Evolutionary conservation across 805 yeast genomes (phyloP), one percentile per base, ranked within the genome.

Genomic region (Lachancea meyersii): DNA sequence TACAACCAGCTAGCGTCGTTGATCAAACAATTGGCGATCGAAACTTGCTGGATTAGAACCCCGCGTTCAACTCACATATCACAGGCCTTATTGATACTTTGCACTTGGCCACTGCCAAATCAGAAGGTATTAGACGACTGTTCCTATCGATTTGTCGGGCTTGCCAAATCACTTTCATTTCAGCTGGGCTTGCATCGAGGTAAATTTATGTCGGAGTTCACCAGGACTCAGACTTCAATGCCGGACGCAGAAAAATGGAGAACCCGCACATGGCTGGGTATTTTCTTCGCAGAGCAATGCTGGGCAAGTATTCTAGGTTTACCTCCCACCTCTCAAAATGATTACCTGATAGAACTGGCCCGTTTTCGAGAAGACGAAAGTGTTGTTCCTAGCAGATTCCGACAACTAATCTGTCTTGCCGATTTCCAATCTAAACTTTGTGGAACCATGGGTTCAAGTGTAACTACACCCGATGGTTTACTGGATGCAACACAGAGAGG

Each of bases 191-290:
- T 89, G 47, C 97, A 89, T 63, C 70, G 96, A 50, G 97, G 96
- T 20, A 85, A 84, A 58, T 89, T 89, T 60, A 86, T 89, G 50
- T 79, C 83, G 48, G 97, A 89, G 56, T 89, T 89, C 52, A 82
- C 94, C 5, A 72, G 97, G 55, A 85, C 91, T 23, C 97, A 89
- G 58, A 93, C 84, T 4, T 76, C 86, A 19, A 70, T 88, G 63
- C 91, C 91, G 0, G 87, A 89, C 63, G 91, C 96, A 4, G 96
- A 86, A 52, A 81, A 80, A 56, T 89, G 96, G 97, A 74, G 97
- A 61, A 87, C 96, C 1, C 70, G 96, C 51, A 78, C 95, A 1
- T 89, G 97, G 97, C 67, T 87, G 22, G 88, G 91, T 2, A 82
- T 86, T 3, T 89, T 84, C 61, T 83, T 88, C 56, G 73, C 86